Evolutionary conservation across 1,284 basidiomycete species (phyloP).

Genomic region (Puccinia sorghi): DNA sequence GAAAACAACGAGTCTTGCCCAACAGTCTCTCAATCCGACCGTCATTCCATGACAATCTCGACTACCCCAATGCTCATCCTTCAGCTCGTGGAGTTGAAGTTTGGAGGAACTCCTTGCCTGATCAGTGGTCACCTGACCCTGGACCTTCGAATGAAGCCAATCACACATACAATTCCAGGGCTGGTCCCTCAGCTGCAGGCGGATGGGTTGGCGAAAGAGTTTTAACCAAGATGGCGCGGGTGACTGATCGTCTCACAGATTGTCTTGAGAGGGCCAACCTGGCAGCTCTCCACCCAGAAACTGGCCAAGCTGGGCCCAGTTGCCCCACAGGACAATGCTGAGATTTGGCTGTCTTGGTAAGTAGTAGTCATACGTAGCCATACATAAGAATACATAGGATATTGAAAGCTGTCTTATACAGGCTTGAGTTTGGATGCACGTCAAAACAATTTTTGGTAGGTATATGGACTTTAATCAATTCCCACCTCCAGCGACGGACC

Average conservation of each 20-base stretch:
- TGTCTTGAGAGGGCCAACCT: not conserved
- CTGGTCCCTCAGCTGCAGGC: not conserved
- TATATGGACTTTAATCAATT: conserved; percentile 13
- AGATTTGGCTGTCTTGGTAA: conserved; percentile 22
- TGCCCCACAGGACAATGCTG: not conserved
- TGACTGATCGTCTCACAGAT: not conserved
- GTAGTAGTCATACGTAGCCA: not conserved
- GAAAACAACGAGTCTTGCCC: not conserved
- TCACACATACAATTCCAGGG: not conserved
- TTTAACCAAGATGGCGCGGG: not conserved
- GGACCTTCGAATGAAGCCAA: not conserved
- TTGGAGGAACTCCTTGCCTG: conserved; percentile 20
- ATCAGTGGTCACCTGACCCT: not conserved
- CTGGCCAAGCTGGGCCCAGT: not conserved
- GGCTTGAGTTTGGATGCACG: conserved; percentile 16
- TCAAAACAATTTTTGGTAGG: conserved; percentile 19
- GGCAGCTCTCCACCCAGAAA: not conserved
- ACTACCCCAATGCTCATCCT: not conserved
- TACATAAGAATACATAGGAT: not conserved
- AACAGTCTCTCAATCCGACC: not conserved
- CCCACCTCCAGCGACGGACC: conserved; percentile 23
- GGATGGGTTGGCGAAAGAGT: not conserved
- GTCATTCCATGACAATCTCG: not conserved
- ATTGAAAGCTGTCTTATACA: not conserved
- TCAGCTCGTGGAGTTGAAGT: not conserved